phyloP scores from a whole-genome alignment of 2,329 filamentous ascomycete species.

The Metarhizium rileyi region DNA sequence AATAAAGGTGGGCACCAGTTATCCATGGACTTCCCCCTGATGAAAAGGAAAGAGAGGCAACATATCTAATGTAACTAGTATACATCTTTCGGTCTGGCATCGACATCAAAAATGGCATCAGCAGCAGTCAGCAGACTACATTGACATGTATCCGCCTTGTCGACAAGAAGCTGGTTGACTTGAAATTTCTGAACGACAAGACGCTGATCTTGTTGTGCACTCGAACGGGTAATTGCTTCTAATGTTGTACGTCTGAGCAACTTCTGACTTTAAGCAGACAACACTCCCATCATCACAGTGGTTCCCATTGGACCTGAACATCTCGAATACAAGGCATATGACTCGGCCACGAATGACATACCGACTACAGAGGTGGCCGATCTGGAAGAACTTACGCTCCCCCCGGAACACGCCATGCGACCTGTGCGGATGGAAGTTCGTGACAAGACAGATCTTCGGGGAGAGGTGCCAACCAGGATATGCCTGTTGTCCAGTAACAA shows the following conservation, averaged over 20 bases:
- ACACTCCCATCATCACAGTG: conserved; percentile 17
- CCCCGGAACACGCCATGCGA: conserved; percentile 16
- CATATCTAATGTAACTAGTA: conserved; percentile 27
- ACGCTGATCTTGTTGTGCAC: conserved; percentile 50
- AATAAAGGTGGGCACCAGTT: conserved; percentile 24
- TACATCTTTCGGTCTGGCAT: conserved; percentile 46
- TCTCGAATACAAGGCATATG: conserved; percentile 28
- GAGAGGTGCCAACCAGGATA: conserved; percentile 38
- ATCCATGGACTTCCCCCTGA: too few relatives aligned
- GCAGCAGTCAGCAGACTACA: conserved; percentile 30
- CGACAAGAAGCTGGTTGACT: conserved; percentile 42
- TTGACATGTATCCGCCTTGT: conserved; percentile 32
- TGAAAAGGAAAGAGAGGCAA: background rate
- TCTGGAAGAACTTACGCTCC: conserved; percentile 17
- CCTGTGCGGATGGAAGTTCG: conserved; percentile 44
- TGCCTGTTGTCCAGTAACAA: conserved; percentile 41
- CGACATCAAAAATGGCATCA: conserved; percentile 49
- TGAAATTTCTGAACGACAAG: conserved; percentile 58
- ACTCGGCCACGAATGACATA: conserved; percentile 10
- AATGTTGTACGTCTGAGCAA: background rate
- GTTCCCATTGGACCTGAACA: conserved; percentile 27
- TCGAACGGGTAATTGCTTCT: conserved; percentile 21
- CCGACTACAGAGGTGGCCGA: conserved; percentile 8
- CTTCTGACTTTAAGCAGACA: conserved; percentile 12
- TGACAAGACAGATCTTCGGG: conserved; percentile 31